Base-by-base conservation (phyloP, 176 grass and related monocot species). In the Luzula sylvatica region DNA sequence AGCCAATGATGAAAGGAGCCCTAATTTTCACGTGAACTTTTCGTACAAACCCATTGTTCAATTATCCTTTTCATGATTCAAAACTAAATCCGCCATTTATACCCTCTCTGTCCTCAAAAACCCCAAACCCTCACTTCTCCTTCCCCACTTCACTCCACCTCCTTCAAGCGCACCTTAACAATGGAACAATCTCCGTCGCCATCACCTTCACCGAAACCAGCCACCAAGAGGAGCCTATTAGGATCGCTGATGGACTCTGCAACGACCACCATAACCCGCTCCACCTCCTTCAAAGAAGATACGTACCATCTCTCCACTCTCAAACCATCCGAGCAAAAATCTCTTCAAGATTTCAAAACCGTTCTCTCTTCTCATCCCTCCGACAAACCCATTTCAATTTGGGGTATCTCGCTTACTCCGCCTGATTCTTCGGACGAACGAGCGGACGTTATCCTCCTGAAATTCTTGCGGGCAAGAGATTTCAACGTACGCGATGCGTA, bases 211-310 rank as follows among this genome's bases (percentile, higher is more conserved):
- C 26, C 60, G 6, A 64, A 64, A 30, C 60, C 60, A 22, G 22
- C 67, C 43, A 76, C 80, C 58, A 96, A 89, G 59, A 73, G 90
- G 39, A 58, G 76, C 76, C 77, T 96, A 19, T 78, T 89, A 73
- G 61, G 69, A 0, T 89, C 90, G 32, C 84, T 96, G 18, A 85
- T 88, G 73, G 90, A 88, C 23, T 83, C 77, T 38, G 38, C 42
- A 20, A 26, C 55, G 18, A 21, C 24, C 39, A 66, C 77, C 11
- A 64, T 89, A 35, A 58, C 74, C 39, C 81, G 84, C 0, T 65
- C 80, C 18, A 5, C 67, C n/a, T 96, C 90, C 64, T 89, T 82
- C 81, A 82, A 82, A 69, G 90, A 96, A 78, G 90, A 96, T 74
- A 82, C 90, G 8, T 96, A 96, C 77, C 68, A 86, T 15, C 77